These are phyloP conservation scores for Sporothrix variecibatus DNA, from an alignment of 2,329 filamentous ascomycete genomes.

Conservation along the genomic window DNA sequence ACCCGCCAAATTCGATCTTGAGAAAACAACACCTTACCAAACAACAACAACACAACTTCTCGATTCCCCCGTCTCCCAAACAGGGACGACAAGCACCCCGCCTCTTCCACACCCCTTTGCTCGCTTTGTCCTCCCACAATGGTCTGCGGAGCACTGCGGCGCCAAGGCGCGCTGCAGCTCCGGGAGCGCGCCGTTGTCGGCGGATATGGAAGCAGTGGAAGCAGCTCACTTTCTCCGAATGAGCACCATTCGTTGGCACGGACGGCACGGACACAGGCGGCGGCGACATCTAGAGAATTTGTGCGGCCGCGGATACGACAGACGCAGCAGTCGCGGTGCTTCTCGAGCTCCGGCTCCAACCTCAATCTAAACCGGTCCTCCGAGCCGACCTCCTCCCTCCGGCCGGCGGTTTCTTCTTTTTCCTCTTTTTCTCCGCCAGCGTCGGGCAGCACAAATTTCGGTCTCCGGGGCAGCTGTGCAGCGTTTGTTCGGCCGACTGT, in stretches of 20 bases:
- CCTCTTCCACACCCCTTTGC: not conserved
- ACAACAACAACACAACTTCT: not conserved
- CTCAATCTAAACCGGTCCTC: not conserved
- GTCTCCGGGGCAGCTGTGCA: not conserved
- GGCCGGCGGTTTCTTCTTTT: not conserved
- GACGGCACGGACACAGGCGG: not conserved
- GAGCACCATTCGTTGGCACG: not conserved
- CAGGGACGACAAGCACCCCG: not conserved
- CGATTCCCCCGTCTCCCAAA: not conserved
- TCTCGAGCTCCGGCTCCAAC: not conserved
- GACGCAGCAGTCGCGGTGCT: not conserved
- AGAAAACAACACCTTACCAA: not conserved
- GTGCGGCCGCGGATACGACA: slow-evolving; percentile 20
- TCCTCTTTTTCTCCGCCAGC: not conserved
- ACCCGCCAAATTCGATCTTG: not conserved
- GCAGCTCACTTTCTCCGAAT: not conserved
- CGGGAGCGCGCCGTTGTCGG: slow-evolving; percentile 26
- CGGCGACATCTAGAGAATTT: not conserved
- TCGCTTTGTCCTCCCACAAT: slow-evolving; percentile 20
- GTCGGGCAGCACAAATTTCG: not conserved
- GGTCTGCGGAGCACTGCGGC: slow-evolving; percentile 30
- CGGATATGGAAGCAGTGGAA: slow-evolving; percentile 3
- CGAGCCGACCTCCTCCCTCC: not conserved
- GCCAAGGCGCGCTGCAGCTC: slow-evolving; percentile 29
- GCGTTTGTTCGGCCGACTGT: not conserved